A percentile compares a stretch with the other conserved stretches of the same genome.
Evolutionary conservation across 164 flowering plant species (phyloP).

Genomic region (Warburgia ugandensis): DNA sequence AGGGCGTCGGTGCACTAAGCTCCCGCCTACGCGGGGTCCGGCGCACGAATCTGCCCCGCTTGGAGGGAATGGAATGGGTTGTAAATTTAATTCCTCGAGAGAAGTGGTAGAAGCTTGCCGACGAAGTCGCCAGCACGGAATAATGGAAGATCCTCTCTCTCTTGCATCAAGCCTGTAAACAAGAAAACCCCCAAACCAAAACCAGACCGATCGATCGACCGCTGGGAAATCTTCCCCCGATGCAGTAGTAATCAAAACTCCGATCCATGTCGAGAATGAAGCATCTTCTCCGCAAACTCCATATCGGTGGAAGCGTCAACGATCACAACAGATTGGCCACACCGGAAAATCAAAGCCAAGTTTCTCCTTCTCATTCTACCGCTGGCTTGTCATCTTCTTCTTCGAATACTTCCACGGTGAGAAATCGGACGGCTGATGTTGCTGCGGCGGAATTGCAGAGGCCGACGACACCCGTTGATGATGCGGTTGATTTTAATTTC

Average conservation of each 20-base stretch:
- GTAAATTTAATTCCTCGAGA: background rate
- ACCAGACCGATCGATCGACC: background rate
- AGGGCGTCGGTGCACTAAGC: no score
- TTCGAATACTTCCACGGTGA: conserved; percentile 7
- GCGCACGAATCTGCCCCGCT: no score
- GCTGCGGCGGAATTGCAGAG: conserved; percentile 2
- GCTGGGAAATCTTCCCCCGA: no score
- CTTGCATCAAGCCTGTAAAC: background rate
- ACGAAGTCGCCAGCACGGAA: background rate
- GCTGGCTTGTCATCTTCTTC: conserved; percentile 21
- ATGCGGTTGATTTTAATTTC: conserved; percentile 40
- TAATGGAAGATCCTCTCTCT: conserved; percentile 11
- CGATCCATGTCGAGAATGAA: conserved; percentile 75
- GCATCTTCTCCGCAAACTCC: conserved; percentile 75
- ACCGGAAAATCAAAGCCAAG: conserved; percentile 11
- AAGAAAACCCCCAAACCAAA: no score
- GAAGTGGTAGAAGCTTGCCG: background rate
- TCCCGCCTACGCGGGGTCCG: no score
- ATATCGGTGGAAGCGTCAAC: conserved; percentile 48
- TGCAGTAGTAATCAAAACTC: no score
- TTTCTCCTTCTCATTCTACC: conserved; percentile 20
- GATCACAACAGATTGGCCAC: conserved; percentile 19
- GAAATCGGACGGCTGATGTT: background rate
- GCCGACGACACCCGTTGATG: conserved; percentile 2
- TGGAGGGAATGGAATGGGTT: no score